Evolutionary conservation across 176 grass and related monocot genomes (phyloP).

Genomic region (Hsuehochloa calcarea): DNA sequence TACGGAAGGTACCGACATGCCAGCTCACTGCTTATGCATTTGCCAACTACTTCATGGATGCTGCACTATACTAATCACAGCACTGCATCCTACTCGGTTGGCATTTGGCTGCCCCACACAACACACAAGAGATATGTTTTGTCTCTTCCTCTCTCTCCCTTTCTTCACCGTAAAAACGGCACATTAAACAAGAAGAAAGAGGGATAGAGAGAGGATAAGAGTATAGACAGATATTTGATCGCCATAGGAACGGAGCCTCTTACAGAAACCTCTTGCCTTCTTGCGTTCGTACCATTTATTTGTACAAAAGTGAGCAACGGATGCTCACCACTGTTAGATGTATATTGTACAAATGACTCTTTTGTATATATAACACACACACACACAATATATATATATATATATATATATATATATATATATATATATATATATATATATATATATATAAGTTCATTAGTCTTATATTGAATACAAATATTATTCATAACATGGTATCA

Average conservation of each 20-base stretch:
- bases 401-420: no score
- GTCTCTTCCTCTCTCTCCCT: neutral
- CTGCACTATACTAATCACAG: neutral
- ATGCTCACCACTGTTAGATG: constrained; percentile 20
- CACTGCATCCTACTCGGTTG: constrained; percentile 7
- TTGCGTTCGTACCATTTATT: no score
- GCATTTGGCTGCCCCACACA: constrained; percentile 21
- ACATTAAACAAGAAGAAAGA: no score
- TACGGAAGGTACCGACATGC: constrained; percentile 29
- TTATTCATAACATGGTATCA: no score
- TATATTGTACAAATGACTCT: no score
- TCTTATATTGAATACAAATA: no score
- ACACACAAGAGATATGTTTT: neutral
- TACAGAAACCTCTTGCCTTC: no score
- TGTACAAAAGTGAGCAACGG: neutral
- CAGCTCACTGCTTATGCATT: constrained; percentile 19
- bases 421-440: no score
- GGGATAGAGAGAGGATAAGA: neutral
- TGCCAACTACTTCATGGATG: constrained; percentile 25
- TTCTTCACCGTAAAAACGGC: neutral
- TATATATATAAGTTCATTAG: no score
- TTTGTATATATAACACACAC: no score
- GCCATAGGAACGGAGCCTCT: neutral
- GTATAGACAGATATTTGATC: neutral
- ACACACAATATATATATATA: no score